These are phyloP conservation scores for Baeospora myosura DNA, from an alignment of 1,284 basidiomycete genomes.

Conservation along the genomic window DNA sequence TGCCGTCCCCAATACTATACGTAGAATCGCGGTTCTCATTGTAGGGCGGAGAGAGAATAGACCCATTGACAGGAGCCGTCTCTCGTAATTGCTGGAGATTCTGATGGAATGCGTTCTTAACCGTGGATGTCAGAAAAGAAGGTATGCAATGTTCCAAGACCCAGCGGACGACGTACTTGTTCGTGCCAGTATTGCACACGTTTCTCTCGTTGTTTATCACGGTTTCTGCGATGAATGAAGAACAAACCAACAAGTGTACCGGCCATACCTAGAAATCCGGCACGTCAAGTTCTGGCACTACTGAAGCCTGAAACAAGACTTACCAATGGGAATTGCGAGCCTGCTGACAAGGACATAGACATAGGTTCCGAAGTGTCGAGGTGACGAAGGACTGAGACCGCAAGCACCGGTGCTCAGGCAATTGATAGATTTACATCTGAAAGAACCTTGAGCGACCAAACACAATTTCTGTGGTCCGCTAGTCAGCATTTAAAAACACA, in stretches of 20 bases:
- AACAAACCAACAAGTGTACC: slow-evolving; percentile 63
- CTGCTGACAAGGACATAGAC: slow-evolving; percentile 68
- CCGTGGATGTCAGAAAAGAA: slow-evolving; percentile 2
- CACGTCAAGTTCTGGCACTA: not conserved
- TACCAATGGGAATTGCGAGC: slow-evolving; percentile 69
- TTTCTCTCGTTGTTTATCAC: slow-evolving; percentile 71
- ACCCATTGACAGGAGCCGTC: slow-evolving; percentile 56
- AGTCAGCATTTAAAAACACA: too few relatives aligned
- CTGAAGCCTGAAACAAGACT: slow-evolving; percentile 17
- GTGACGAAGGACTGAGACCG: slow-evolving; percentile 50
- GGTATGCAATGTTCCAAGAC: too few relatives aligned
- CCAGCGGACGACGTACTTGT: slow-evolving; percentile 42
- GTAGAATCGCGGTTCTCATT: too few relatives aligned
- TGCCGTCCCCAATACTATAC: slow-evolving; percentile 42
- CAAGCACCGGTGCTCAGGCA: slow-evolving; percentile 60
- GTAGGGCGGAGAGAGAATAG: slow-evolving; percentile 47
- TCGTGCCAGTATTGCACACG: slow-evolving; percentile 84
- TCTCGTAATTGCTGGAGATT: slow-evolving; percentile 73
- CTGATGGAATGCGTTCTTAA: slow-evolving; percentile 67
- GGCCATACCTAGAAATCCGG: slow-evolving; percentile 49
- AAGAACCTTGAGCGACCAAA: too few relatives aligned
- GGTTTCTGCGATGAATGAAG: slow-evolving; percentile 62
- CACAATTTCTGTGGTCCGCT: too few relatives aligned
- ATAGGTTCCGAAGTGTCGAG: slow-evolving; percentile 59
- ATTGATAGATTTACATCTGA: slow-evolving; percentile 76